A percentile compares a stretch with the other conserved stretches of the same genome.
Evolutionary conservation across 2,329 filamentous ascomycete species (phyloP).

Genomic region (Cryphonectria carpinicola): DNA sequence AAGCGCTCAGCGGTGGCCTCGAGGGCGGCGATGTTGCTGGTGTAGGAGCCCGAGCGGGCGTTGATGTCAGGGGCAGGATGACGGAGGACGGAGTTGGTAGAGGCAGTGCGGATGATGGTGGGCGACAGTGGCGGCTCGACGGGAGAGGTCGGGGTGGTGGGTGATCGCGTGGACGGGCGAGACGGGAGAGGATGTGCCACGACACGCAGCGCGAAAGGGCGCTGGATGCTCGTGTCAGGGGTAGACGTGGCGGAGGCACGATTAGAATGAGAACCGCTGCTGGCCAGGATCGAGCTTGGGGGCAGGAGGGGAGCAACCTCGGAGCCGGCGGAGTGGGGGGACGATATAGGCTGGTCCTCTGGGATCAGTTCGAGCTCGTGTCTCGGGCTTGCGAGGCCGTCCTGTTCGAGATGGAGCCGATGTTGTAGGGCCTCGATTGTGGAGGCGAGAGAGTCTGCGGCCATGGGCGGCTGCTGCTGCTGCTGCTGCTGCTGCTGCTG

Average conservation of each 20-base stretch:
- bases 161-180: conserved; percentile 22
- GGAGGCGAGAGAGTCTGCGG: conserved; percentile 6
- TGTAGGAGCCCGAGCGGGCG: conserved; percentile 63
- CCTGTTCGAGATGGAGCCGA: conserved; percentile 11
- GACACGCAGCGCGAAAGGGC: conserved; percentile 23
- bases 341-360: conserved; percentile 25
- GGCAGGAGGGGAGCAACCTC: conserved; percentile 14
- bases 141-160: conserved; percentile 18
- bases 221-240: conserved; percentile 24
- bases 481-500: not conserved
- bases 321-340: conserved; percentile 13
- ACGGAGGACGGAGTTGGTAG: conserved; percentile 50
- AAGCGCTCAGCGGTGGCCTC: conserved; percentile 77
- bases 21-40: conserved; percentile 71
- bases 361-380: conserved; percentile 28
- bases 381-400: conserved; percentile 21
- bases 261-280: conserved; percentile 10
- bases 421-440: conserved; percentile 6
- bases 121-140: conserved; percentile 34
- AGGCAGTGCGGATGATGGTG: conserved; percentile 53
- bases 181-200: conserved; percentile 19
- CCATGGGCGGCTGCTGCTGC: not conserved
- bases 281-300: conserved; percentile 7
- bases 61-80: conserved; percentile 67
- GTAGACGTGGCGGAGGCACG: conserved; percentile 25